Evolutionary conservation across 805 yeast species (phyloP).

Genomic region (Soucietia sequanensis): DNA sequence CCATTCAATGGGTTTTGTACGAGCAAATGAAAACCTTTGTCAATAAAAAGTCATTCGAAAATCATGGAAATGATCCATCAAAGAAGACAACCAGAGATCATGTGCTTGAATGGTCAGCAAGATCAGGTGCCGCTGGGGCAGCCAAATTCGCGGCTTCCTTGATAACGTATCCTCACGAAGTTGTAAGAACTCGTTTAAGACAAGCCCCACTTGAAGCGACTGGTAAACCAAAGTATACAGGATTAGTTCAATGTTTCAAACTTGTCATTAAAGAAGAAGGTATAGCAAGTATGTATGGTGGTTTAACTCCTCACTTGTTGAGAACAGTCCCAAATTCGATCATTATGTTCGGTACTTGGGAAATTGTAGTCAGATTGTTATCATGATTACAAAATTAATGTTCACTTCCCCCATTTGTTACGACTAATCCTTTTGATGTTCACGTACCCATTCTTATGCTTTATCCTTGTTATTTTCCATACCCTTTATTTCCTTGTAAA

Average conservation of each 20-base stretch:
- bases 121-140: conserved; percentile 96
- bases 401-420: not conserved
- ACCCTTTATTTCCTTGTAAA: conserved; percentile 2
- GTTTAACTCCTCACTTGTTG: conserved; percentile 92
- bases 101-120: conserved; percentile 86
- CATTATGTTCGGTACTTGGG: conserved; percentile 99
- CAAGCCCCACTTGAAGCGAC: conserved; percentile 80
- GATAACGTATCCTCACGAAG: conserved; percentile 96
- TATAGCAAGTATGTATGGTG: conserved; percentile 90
- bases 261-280: conserved; percentile 92
- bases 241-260: conserved; percentile 82
- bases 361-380: conserved; percentile 50
- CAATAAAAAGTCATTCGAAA: conserved; percentile 43
- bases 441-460: not conserved
- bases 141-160: conserved; percentile 93
- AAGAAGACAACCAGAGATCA: conserved; percentile 53
- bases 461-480: not conserved
- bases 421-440: not conserved
- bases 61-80: conserved; percentile 27
- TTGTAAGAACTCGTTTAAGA: conserved; percentile 89
- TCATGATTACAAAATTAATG: conserved; percentile 7
- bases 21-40: conserved; percentile 88
- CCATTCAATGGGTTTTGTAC: conserved; percentile 93
- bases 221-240: conserved; percentile 85
- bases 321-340: conserved; percentile 97